A percentile compares a stretch with the other conserved stretches of the same genome.
phyloP scores from a whole-genome alignment of 83 land plant species.

The Isoetes engelmannii region DNA sequence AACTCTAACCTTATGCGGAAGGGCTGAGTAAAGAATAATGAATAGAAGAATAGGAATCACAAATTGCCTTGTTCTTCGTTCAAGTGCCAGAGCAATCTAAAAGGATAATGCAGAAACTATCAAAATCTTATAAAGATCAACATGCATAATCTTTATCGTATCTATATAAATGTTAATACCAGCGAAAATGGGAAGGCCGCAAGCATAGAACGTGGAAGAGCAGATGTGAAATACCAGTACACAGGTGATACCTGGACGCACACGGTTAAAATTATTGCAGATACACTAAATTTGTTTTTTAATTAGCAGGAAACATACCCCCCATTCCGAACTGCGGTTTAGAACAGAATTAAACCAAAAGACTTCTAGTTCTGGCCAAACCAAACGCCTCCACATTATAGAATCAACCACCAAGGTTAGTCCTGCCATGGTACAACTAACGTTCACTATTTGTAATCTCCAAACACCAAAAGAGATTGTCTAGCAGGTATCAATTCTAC shows the following conservation, averaged over 20 bases:
- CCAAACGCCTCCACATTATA: conserved; percentile 67
- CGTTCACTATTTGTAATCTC: not conserved
- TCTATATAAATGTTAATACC: conserved; percentile 37
- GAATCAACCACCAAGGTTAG: conserved; percentile 61
- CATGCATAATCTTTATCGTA: not conserved
- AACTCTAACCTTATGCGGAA: conserved; percentile 77
- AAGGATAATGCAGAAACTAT: conserved; percentile 10
- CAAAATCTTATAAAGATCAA: too few species aligned
- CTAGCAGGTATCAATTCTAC: too few species aligned
- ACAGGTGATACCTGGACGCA: conserved; percentile 52
- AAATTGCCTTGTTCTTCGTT: conserved; percentile 46
- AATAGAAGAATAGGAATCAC: conserved; percentile 59
- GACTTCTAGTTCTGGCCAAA: conserved; percentile 95
- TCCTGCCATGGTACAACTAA: conserved; percentile 23
- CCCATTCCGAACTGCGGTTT: conserved; percentile 97
- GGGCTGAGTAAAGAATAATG: conserved; percentile 76
- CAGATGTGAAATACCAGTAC: conserved; percentile 96
- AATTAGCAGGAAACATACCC: conserved; percentile 57
- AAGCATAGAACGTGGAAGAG: conserved; percentile 87
- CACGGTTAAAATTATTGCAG: not conserved
- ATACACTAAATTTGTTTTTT: not conserved
- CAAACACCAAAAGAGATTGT: too few species aligned
- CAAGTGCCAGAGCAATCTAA: conserved; percentile 69
- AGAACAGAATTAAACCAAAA: conserved; percentile 92
- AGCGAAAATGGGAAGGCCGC: conserved; percentile 67